Evolutionary conservation across 2,329 filamentous ascomycete genomes (phyloP).

Genomic region (Zasmidium citrigriseum): DNA sequence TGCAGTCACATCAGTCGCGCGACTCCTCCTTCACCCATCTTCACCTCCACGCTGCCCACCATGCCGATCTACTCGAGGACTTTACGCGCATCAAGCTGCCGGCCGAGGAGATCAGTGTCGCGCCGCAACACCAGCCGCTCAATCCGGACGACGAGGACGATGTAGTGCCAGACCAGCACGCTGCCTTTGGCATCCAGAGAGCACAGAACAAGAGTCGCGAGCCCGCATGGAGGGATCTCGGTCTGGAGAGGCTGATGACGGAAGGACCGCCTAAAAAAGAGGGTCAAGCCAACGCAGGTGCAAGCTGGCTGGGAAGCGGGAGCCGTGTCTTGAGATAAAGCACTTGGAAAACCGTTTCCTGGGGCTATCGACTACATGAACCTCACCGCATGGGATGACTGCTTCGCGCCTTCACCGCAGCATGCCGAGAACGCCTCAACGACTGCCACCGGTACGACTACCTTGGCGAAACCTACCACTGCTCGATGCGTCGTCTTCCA

Average conservation of each 20-base stretch:
- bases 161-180: slow-evolving; percentile 84
- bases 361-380: no score
- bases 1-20: slow-evolving; percentile 54
- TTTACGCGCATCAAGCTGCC: slow-evolving; percentile 46
- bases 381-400: no score
- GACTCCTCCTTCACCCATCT: slow-evolving; percentile 75
- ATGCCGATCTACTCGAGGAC: slow-evolving; percentile 75
- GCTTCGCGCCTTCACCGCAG: no score
- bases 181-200: slow-evolving; percentile 81
- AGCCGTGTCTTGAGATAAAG: slow-evolving; percentile 15
- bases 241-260: slow-evolving; percentile 69
- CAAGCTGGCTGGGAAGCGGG: slow-evolving; percentile 3
- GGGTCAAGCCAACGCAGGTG: slow-evolving; percentile 17
- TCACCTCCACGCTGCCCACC: slow-evolving; percentile 70
- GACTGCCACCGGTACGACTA: no score
- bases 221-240: slow-evolving; percentile 76
- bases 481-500: no score
- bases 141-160: slow-evolving; percentile 87
- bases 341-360: no score
- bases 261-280: slow-evolving; percentile 53
- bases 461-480: no score
- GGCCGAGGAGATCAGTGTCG: slow-evolving; percentile 78
- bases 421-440: no score
- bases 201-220: slow-evolving; percentile 73
- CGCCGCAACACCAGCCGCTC: slow-evolving; percentile 74